Evolutionary conservation across 257 asterid species (phyloP).

Genomic region (Solanum dulcamara): DNA sequence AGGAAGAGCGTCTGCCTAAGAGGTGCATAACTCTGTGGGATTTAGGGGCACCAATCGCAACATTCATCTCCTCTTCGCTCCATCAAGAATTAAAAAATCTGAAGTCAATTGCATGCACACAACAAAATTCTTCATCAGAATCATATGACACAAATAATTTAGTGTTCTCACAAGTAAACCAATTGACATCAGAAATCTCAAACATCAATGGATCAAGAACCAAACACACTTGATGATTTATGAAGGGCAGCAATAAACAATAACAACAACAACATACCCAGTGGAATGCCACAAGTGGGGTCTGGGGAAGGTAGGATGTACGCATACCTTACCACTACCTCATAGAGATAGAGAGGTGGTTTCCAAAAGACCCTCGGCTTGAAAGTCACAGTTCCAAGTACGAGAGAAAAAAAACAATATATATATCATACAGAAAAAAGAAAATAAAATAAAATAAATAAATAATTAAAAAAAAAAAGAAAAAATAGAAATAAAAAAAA

Average conservation of each 20-base stretch:
- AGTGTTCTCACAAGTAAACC: background rate
- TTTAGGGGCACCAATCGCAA: slow-evolving; percentile 12
- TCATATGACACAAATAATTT: background rate
- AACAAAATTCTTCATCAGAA: background rate
- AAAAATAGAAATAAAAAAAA: no score
- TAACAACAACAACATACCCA: background rate
- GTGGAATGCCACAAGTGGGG: no score
- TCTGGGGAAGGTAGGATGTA: no score
- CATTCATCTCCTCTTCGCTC: slow-evolving; percentile 26
- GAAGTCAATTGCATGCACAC: slow-evolving; percentile 2
- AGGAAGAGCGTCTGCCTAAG: background rate
- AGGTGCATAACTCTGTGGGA: slow-evolving; percentile 8
- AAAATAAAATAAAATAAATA: no score
- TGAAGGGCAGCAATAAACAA: background rate
- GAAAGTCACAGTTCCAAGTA: no score
- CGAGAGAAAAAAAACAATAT: no score
- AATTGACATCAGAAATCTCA: background rate
- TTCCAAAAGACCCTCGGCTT: no score
- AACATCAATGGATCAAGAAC: background rate
- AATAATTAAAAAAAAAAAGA: no score
- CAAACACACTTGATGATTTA: background rate
- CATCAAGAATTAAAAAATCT: slow-evolving; percentile 21
- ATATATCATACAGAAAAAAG: no score
- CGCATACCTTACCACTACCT: no score
- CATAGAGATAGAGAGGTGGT: no score